Evolutionary conservation across 1,284 basidiomycete genomes (phyloP), one percentile per base, ranked within the genome.

Genomic region (Pseudozyma pruni): DNA sequence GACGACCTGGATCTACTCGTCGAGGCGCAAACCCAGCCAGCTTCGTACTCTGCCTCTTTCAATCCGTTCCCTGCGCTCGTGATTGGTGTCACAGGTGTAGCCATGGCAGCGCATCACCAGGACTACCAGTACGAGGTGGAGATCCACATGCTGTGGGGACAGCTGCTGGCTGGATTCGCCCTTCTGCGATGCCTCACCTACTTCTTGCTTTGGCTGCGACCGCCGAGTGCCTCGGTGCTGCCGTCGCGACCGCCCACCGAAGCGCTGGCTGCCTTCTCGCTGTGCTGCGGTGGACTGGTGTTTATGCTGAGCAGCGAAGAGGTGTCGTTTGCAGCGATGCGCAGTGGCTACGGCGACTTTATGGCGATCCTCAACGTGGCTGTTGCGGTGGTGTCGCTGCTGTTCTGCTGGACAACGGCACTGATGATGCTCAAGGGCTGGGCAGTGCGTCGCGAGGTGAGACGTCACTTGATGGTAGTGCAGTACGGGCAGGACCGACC

Each of bases 161-260:
- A 89, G 83, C 86, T 95, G n/a, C 88, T 98, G n/a, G 86, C 90
- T 23, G 90, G 86, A 2, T 94, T 92, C 81, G 86, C 90, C 2
- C 84, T 90, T 14, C 83, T 93, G 56, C 87, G 93, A 38, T 91
- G 89, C 80, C 76, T 93, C 39, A 98, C 94, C 4, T 98, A 98
- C 84, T 92, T 94, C 84, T 93, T 96, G 87, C 86, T 96, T 42
- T 97, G 91, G 90, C 86, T 96, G 45, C 87, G 88, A 29, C 86
- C 86, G 11, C 85, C 85, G 7, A 64, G 71, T 0, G 79, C 81
- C 13, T 69, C 74, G 22, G 86, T 90, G 19, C 86, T 93, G 10
- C 94, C 95, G 2, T 91, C 91, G n/a, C 88, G 94, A 7, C 94
- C 94, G 1, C 94, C 94, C 0, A 96, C 94, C 0, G 94, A 98